Conservation (phyloP, 192 early-diverging fungal genomes). For the Backusella mclennaniae region DNA sequence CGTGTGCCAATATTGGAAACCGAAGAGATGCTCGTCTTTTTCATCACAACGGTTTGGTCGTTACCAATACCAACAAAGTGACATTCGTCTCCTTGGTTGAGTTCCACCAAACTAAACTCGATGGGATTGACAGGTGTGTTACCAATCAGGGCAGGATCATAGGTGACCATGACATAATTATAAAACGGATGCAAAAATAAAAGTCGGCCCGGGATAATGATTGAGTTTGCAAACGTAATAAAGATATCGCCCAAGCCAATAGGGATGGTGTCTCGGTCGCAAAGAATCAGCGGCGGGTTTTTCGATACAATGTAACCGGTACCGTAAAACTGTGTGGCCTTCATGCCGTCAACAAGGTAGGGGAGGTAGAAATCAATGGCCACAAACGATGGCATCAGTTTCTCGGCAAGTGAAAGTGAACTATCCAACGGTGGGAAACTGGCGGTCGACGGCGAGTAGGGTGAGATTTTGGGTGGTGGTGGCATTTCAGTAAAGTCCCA, state of each 20-base stretch:
- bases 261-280: slow-evolving; percentile 81
- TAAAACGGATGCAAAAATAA: slow-evolving; percentile 85
- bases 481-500: slow-evolving; percentile 79
- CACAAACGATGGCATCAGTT: slow-evolving; percentile 79
- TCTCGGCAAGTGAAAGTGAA: slow-evolving; percentile 65
- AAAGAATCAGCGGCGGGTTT: slow-evolving; percentile 76
- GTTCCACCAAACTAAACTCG: slow-evolving; percentile 52
- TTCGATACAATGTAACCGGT: slow-evolving; percentile 78
- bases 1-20: slow-evolving; percentile 65
- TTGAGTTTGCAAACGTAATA: slow-evolving; percentile 82
- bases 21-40: slow-evolving; percentile 59
- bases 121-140: slow-evolving; percentile 68
- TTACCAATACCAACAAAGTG: slow-evolving; percentile 55
- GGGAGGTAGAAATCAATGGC: slow-evolving; percentile 82
- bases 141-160: slow-evolving; percentile 73
- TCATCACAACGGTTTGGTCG: slow-evolving; percentile 53
- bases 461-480: slow-evolving; percentile 52
- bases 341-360: slow-evolving; percentile 75
- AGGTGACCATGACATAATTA: slow-evolving; percentile 84
- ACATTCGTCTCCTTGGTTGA: slow-evolving; percentile 65
- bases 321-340: slow-evolving; percentile 65
- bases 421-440: slow-evolving; percentile 69
- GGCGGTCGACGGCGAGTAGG: slow-evolving; percentile 64
- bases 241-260: slow-evolving; percentile 76
- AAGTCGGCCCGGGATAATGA: slow-evolving; percentile 86